Base-by-base conservation (phyloP, 169 alveolate species). In the Ichthyophthirius multifiliis region DNA sequence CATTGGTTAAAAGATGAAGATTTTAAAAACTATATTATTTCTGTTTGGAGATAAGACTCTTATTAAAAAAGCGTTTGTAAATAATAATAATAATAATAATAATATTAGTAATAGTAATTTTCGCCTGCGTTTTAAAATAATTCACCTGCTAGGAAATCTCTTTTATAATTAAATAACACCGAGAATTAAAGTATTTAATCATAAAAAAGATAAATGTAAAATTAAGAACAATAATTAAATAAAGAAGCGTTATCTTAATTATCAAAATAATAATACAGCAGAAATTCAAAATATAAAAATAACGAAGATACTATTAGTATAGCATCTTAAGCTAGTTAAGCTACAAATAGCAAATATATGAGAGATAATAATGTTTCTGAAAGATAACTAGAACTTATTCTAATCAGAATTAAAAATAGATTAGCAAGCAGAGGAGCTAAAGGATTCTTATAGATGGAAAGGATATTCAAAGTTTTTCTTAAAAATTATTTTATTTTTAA, bases 371-470 rank as follows among this genome's bases (percentile, higher is more conserved):
- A 30, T 67, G 73, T 55, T 5, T 67, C 67, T 47, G 15, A 55
- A 35, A 80, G 78, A 62, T 39, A 75, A 39, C 76, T 81, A 12
- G 83, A 85, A 23, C 43, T 78, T 45, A 67, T 76, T 34, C 64
- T 85, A 4, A 46, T 73, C 55, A 74, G 76, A 44, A 46, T 82
- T 35, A 43, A 87, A 43, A 55, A 84, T 41, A 82, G 87, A 76
- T 39, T 90, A 30, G 74, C 83, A 13, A 43, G 83, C 20, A 82
- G 93, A 75, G 95, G 95, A 12, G 92, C 88, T 6, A 85, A 92
- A 87, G 95, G 95, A 16, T 75, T 90, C 43, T 75, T 90, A 30
- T 88, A 89, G 2, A 39, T 88, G 44, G 65, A 67, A n/a, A 84
- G 82, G 43, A 65, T 84, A 71, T 85, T 88, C 37, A 84, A 81